These are phyloP conservation scores for Chalciporus sp. DNA, from an alignment of 1,284 basidiomycete genomes.

Conservation along the genomic window DNA sequence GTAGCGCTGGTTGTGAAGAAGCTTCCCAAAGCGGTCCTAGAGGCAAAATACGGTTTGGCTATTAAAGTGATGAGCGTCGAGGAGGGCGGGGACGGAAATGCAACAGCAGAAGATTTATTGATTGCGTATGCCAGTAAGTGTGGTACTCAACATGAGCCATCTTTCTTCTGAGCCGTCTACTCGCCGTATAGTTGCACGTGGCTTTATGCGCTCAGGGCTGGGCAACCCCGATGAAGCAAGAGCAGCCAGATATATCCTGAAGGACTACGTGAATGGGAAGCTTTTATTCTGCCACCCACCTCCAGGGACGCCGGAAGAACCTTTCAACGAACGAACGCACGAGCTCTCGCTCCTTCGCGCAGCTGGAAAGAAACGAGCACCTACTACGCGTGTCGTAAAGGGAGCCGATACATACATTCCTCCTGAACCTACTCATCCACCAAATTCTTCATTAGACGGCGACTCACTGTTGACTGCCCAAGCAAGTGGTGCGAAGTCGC, in stretches of 20 bases:
- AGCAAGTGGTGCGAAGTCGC: constrained; percentile 54
- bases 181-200: constrained; percentile 75
- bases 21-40: constrained; percentile 85
- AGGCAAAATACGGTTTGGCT: constrained; percentile 86
- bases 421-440: neutral
- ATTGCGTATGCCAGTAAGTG: constrained; percentile 88
- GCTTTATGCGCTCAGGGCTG: constrained; percentile 91
- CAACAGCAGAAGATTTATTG: constrained; percentile 85
- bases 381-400: constrained; percentile 81
- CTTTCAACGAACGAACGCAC: constrained; percentile 81
- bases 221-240: constrained; percentile 98
- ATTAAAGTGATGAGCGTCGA: constrained; percentile 72
- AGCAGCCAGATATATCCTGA: constrained; percentile 90
- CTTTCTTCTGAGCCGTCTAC: constrained; percentile 12
- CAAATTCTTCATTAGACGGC: constrained; percentile 22
- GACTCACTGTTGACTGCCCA: constrained; percentile 26
- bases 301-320: constrained; percentile 65
- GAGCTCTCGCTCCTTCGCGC: constrained; percentile 61
- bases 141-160: neutral
- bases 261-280: constrained; percentile 97
- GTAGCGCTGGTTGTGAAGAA: constrained; percentile 79
- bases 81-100: constrained; percentile 83
- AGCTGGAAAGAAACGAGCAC: constrained; percentile 81
- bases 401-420: constrained; percentile 80
- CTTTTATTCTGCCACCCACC: constrained; percentile 92